Base-by-base conservation (phyloP, 1,284 basidiomycete genomes). In the Microbotryum saponariae region DNA sequence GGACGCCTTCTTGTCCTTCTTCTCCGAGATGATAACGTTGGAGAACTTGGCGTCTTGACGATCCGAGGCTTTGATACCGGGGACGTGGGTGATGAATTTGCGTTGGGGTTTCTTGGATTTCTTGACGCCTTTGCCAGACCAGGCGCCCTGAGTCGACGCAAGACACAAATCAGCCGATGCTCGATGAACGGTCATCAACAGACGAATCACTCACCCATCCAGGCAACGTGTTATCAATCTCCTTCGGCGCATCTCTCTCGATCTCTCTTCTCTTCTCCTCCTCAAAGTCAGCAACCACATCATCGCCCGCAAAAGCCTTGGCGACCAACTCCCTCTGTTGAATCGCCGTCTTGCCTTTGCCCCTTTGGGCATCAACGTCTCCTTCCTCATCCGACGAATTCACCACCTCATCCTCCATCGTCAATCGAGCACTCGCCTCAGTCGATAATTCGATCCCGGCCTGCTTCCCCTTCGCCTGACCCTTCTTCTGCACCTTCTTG, bases 11-110 rank as follows among this genome's bases (percentile, higher is more conserved):
- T 91, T 92, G 78, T 97, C 92, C 60, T 85, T 83, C 74, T 87
- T 88, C 77, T 98, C 92, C 2, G 89, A 89, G 72, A 98, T 89
- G 78, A 98, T 96, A 69, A 98, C 84, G 74, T 96, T 85, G 9
- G 83, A 80, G 74, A 91, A 89, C 57, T 80, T 80, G 64, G 86
- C 86, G 77, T 98, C 96, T 51, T 88, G 86, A 54, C 96, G 87
- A 56, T 84, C 77, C 6, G 79, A 78, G 0, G 88, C 85, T 64
- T 86, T 85, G 59, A 97, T 79, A 9, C 94, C 93, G 0, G 88
- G 81, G 21, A 88, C 77, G 72, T 86, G 86, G 75, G 91, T 91
- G 74, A 92, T 82, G 64, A 86, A 80, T 68, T 81, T 83, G 48
- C 74, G 61, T 46, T 71, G 72, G 21, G 81, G 75, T 63, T 75